Base-by-base conservation (phyloP, 177 flowering plant genomes). In the Vitis hybrid region DNA sequence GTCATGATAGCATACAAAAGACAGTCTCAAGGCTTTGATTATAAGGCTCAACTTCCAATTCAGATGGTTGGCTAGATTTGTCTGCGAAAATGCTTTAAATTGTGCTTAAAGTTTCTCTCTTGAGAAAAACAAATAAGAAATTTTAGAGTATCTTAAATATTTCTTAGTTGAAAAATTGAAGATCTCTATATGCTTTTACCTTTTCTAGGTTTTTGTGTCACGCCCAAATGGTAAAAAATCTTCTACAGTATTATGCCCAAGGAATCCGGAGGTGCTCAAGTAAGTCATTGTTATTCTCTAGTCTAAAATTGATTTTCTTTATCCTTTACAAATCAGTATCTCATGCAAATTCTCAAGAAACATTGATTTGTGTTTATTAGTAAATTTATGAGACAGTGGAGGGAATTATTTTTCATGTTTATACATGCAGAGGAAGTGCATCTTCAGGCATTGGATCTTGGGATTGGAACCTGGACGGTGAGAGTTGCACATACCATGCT, bases 381-480 rank as follows among this genome's bases (percentile, higher is more conserved):
- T 53, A 19, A 14, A 53, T 14, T 5, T 53, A 15, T 14, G 56
- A 53, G 15, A 16, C 56, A 53, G n/a, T 5, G 0, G 56, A 15
- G 12, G 2, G 15, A 5, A 65, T 39, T 64, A 45, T 55, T 13
- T 29, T 19, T 62, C 21, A 22, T 56, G 68, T 65, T 58, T 39
- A 39, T n/a, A 39, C 65, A 5, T 65, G 66, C 85, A 93, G 97
- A 65, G 85, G 82, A 60, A 70, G 60, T 65, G 71, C 74, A 13
- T 69, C 61, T 74, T 76, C 88, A 19, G 97, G 96, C 19, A 89
- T 92, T 75, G 83, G 81, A 76, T 87, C 96, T 56, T 93, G 98
- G 98, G 98, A 90, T 77, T 93, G 98, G 98, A 90, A 87, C 56
- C 70, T 93, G 72, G 73, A 57, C 57, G 98, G 96, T 18, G 62